Conservation (phyloP, 2,329 filamentous ascomycete genomes). For the Colletotrichum sp. region DNA sequence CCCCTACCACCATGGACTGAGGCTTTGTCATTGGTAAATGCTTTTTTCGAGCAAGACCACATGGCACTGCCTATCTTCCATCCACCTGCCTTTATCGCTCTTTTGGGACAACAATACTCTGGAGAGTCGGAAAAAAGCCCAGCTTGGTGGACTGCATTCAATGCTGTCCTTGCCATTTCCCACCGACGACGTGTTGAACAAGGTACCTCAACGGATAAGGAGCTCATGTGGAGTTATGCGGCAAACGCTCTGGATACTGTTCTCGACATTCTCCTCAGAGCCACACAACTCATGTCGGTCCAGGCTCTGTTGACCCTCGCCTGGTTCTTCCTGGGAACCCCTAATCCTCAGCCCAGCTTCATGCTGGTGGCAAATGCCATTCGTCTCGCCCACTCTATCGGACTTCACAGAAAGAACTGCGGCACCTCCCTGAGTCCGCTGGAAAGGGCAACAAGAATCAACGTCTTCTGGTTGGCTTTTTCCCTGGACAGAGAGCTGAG, state of each 20-base stretch:
- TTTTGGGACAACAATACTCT: not conserved
- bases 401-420: not conserved
- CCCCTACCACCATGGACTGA: not conserved
- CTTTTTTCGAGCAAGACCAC: not conserved
- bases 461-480: not conserved
- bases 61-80: not conserved
- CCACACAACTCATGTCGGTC: not conserved
- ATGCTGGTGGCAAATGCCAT: not conserved
- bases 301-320: not conserved
- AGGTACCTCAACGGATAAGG: not conserved
- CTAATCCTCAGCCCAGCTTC: not conserved
- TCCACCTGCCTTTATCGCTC: fast-evolving
- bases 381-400: not conserved
- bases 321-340: not conserved
- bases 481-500: not conserved
- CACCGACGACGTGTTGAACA: not conserved
- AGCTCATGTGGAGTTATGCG: not conserved
- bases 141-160: not conserved
- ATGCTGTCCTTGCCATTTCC: fast-evolving
- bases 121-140: not conserved
- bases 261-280: not conserved
- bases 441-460: not conserved
- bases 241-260: not conserved
- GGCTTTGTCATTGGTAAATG: not conserved
- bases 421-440: not conserved